A percentile compares a stretch with the other conserved stretches of the same genome.
phyloP scores from a whole-genome alignment of 192 early-diverging fungal genomes.

The Coemansia sp. region DNA sequence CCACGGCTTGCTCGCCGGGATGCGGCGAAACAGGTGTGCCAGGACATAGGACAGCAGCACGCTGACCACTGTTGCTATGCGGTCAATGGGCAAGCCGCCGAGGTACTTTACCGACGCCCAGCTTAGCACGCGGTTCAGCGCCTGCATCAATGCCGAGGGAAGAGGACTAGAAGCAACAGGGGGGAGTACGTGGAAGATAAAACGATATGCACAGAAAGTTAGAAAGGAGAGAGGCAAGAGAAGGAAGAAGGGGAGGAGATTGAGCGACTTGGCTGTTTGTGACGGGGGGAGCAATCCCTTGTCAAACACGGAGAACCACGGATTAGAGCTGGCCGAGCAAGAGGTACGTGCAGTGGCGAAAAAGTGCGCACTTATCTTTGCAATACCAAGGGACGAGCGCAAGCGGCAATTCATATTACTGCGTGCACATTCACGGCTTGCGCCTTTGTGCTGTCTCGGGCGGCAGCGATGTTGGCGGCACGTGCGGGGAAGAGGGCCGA shows the following conservation, averaged over 20 bases:
- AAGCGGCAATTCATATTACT: too few species aligned
- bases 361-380: too few species aligned
- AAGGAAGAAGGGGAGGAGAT: neutral
- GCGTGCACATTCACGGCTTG: too few species aligned
- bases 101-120: conserved; percentile 32
- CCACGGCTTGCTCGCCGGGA: conserved; percentile 49
- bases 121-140: conserved; percentile 16
- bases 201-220: neutral
- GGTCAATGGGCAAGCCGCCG: conserved; percentile 56
- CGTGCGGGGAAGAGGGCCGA: too few species aligned
- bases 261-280: neutral
- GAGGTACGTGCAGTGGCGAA: too few species aligned
- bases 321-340: too few species aligned
- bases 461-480: too few species aligned
- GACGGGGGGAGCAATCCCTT: too few species aligned
- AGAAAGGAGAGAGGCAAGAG: neutral
- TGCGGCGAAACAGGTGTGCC: conserved; percentile 52
- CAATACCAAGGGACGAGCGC: too few species aligned
- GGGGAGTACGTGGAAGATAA: neutral
- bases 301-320: too few species aligned
- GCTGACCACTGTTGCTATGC: conserved; percentile 54
- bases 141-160: too few species aligned
- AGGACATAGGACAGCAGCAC: conserved; percentile 57
- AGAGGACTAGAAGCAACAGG: neutral
- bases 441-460: too few species aligned